Percentiles rank a stretch among this genome's conserved stretches.
Evolutionary conservation across 2,329 filamentous ascomycete species (phyloP).

Genomic region (Nigrospora sphaerica): DNA sequence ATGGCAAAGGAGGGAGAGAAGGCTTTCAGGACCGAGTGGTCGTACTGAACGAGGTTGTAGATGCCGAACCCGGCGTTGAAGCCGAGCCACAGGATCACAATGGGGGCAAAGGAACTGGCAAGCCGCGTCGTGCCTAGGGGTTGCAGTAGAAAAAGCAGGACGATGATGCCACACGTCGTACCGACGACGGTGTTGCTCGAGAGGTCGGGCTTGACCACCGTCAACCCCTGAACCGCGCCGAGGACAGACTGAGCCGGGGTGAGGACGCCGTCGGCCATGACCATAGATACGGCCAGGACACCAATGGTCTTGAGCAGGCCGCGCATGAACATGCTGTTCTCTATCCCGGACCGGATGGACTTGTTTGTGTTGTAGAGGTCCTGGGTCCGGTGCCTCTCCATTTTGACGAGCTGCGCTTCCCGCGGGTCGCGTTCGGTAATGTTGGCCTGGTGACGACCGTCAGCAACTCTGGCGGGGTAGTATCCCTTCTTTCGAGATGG

Average conservation of each 20-base stretch:
- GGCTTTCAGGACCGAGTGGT: slow-evolving; percentile 47
- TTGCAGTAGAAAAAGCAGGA: slow-evolving; percentile 57
- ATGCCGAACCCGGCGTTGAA: slow-evolving; percentile 58
- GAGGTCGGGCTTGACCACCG: slow-evolving; percentile 51
- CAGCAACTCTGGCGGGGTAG: not conserved
- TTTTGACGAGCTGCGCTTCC: slow-evolving; percentile 44
- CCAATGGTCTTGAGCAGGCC: slow-evolving; percentile 52
- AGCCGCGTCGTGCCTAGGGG: slow-evolving; percentile 58
- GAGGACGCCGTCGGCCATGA: slow-evolving; percentile 59
- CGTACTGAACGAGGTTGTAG: slow-evolving; percentile 48
- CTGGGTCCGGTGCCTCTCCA: slow-evolving; percentile 50
- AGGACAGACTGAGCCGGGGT: slow-evolving; percentile 66
- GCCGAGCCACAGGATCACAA: slow-evolving; percentile 60
- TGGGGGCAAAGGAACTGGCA: slow-evolving; percentile 55
- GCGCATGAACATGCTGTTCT: slow-evolving; percentile 45
- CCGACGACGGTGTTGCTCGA: slow-evolving; percentile 52
- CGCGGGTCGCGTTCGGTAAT: slow-evolving; percentile 54
- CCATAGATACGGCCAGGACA: slow-evolving; percentile 60
- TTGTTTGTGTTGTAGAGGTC: slow-evolving; percentile 47
- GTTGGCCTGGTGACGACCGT: slow-evolving; percentile 32
- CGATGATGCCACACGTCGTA: slow-evolving; percentile 55
- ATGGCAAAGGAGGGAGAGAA: slow-evolving; percentile 55
- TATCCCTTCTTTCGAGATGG: not conserved
- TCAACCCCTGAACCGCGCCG: slow-evolving; percentile 58
- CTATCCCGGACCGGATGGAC: slow-evolving; percentile 47